These are phyloP conservation scores for Centrapalus pauciflorus DNA, from an alignment of 129 eudicot species.

Conservation along the genomic window DNA sequence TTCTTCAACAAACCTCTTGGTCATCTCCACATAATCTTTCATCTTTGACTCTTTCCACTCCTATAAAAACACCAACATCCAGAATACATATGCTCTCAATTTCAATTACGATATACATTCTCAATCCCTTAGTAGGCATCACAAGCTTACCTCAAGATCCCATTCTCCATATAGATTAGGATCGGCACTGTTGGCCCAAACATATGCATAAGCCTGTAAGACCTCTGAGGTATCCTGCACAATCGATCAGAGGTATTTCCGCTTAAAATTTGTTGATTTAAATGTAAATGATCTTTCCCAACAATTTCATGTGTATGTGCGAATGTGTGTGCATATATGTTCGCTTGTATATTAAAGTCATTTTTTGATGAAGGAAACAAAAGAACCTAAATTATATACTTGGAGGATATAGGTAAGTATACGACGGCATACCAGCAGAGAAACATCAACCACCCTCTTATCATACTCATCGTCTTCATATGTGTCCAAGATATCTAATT, in stretches of 20 bases:
- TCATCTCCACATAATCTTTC: conserved; percentile 69
- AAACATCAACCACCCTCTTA: conserved; percentile 59
- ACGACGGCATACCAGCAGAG: conserved; percentile 46
- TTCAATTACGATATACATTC: too few relatives aligned
- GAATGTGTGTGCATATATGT: too few relatives aligned
- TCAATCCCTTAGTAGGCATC: too few relatives aligned
- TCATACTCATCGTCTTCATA: conserved; percentile 83
- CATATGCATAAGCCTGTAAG: conserved; percentile 55
- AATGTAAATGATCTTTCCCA: conserved; percentile 5
- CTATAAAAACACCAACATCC: conserved; percentile 29
- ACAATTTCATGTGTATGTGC: background rate
- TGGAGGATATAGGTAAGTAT: background rate
- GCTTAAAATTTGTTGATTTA: background rate
- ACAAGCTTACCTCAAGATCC: conserved; percentile 69
- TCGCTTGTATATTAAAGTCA: too few relatives aligned
- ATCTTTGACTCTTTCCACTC: conserved; percentile 59
- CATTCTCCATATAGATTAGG: conserved; percentile 82
- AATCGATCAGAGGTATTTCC: background rate
- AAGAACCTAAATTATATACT: background rate
- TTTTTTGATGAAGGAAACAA: background rate
- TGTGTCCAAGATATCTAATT: conserved; percentile 60
- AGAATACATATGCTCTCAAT: background rate
- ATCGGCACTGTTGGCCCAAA: conserved; percentile 71
- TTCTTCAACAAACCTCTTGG: conserved; percentile 58
- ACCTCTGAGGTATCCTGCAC: conserved; percentile 72